These are phyloP conservation scores for Jaapia argillacea DNA, from an alignment of 768 basidiomycete genomes.

Conservation along the genomic window DNA sequence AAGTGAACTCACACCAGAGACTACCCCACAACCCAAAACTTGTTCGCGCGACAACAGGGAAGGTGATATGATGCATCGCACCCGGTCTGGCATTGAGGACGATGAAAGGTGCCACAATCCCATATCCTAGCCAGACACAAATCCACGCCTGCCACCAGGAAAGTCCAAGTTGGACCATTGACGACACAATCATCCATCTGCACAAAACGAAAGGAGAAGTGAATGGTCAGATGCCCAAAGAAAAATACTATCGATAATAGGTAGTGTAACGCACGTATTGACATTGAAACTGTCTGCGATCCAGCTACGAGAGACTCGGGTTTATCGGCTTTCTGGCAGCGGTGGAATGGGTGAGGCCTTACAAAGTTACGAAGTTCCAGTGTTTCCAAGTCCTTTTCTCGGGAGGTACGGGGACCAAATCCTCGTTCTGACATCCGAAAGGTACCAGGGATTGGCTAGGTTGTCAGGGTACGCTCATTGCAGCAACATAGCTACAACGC, in stretches of 20 bases:
- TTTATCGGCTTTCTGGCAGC: too few species aligned
- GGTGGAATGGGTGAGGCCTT: slow-evolving; percentile 15
- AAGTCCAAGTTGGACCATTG: slow-evolving; percentile 62
- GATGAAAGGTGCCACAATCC: slow-evolving; percentile 48
- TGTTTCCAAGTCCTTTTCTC: slow-evolving; percentile 56
- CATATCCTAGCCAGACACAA: slow-evolving; percentile 51
- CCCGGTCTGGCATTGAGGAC: slow-evolving; percentile 72
- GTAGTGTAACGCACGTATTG: slow-evolving; percentile 43
- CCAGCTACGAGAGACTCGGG: too few species aligned
- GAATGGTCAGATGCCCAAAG: background rate
- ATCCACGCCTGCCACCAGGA: slow-evolving; percentile 86
- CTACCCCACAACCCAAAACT: slow-evolving; percentile 74
- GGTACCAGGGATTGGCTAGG: background rate
- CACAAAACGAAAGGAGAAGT: slow-evolving; percentile 1
- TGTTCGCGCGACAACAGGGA: slow-evolving; percentile 67
- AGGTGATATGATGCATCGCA: slow-evolving; percentile 67
- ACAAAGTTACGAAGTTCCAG: slow-evolving; percentile 63
- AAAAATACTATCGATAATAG: background rate
- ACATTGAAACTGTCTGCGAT: slow-evolving; percentile 75
- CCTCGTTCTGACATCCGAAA: slow-evolving; percentile 42
- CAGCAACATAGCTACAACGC: slow-evolving; percentile 12
- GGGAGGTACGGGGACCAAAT: slow-evolving; percentile 56
- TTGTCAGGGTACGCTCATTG: too few species aligned
- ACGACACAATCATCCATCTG: slow-evolving; percentile 71
- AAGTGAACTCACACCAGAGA: too few species aligned